A percentile compares a stretch with the other conserved stretches of the same genome.
Evolutionary conservation across 1,284 basidiomycete genomes (phyloP).

Genomic region (Trametes polyzona): DNA sequence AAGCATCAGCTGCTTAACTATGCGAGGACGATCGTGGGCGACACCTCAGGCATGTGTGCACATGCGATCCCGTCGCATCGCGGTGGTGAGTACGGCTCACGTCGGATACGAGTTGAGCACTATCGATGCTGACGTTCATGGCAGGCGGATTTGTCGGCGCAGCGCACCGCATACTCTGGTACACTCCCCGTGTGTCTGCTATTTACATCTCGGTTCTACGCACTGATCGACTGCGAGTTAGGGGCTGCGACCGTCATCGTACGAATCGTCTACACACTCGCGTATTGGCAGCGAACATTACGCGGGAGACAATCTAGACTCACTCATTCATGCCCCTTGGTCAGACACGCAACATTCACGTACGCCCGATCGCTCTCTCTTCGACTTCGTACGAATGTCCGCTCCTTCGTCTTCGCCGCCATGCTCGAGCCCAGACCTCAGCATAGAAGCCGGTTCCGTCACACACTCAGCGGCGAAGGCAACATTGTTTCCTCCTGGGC

Average conservation of each 20-base stretch:
- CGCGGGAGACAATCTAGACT: too few relatives aligned
- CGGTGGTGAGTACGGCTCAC: background rate
- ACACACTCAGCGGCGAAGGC: background rate
- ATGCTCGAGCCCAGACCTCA: background rate
- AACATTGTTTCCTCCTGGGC: background rate
- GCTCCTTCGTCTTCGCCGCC: background rate
- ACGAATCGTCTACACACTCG: too few relatives aligned
- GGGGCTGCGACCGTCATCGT: too few relatives aligned
- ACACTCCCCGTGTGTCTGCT: too few relatives aligned
- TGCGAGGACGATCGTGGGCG: background rate
- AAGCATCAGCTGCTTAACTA: constrained; percentile 4
- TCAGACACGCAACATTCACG: background rate
- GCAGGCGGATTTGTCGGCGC: background rate
- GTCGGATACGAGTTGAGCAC: background rate
- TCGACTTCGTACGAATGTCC: background rate
- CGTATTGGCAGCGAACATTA: too few relatives aligned
- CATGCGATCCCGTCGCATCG: background rate
- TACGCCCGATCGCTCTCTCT: background rate
- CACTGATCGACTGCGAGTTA: too few relatives aligned
- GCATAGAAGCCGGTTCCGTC: background rate
- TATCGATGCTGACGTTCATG: background rate
- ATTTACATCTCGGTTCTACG: too few relatives aligned
- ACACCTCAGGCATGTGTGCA: background rate
- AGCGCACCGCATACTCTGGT: background rate
- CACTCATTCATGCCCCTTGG: background rate